A percentile compares a stretch with the other conserved stretches of the same genome.
These are phyloP conservation scores for Trichoderma gamsii DNA, from an alignment of 495 filamentous ascomycete genomes.

Conservation along the genomic window DNA sequence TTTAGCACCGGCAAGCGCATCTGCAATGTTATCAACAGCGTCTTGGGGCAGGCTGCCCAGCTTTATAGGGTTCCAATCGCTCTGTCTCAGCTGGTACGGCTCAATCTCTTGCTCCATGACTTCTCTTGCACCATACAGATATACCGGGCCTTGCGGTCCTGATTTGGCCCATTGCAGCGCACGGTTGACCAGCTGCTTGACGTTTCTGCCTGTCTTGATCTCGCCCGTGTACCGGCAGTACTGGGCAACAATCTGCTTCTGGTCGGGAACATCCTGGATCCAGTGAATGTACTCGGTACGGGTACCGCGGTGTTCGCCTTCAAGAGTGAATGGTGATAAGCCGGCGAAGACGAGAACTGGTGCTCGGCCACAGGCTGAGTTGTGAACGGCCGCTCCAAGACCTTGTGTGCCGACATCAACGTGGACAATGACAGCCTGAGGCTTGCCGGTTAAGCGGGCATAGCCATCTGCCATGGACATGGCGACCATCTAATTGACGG, in stretches of 20 bases:
- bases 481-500: constrained; percentile 75
- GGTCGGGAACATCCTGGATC: constrained; percentile 95
- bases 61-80: constrained; percentile 67
- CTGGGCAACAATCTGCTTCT: constrained; percentile 84
- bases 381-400: constrained; percentile 81
- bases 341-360: constrained; percentile 91
- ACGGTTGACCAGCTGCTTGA: constrained; percentile 93
- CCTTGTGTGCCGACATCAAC: constrained; percentile 96
- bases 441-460: constrained; percentile 75
- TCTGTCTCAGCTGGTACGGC: constrained; percentile 69
- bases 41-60: constrained; percentile 64
- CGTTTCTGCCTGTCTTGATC: constrained; percentile 84
- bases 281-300: constrained; percentile 96
- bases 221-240: constrained; percentile 92
- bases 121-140: constrained; percentile 77
- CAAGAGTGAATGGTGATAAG: constrained; percentile 79
- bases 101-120: constrained; percentile 89
- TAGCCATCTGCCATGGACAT: constrained; percentile 96
- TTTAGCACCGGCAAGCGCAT: constrained; percentile 65
- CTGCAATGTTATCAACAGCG: constrained; percentile 62
- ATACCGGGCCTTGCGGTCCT: constrained; percentile 80
- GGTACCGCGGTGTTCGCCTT: constrained; percentile 83
- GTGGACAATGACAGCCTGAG: constrained; percentile 90
- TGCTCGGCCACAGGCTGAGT: constrained; percentile 76
- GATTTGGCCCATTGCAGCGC: constrained; percentile 81